Evolutionary conservation across 176 grass and related monocot genomes (phyloP).

Genomic region (Raddia distichophylla): DNA sequence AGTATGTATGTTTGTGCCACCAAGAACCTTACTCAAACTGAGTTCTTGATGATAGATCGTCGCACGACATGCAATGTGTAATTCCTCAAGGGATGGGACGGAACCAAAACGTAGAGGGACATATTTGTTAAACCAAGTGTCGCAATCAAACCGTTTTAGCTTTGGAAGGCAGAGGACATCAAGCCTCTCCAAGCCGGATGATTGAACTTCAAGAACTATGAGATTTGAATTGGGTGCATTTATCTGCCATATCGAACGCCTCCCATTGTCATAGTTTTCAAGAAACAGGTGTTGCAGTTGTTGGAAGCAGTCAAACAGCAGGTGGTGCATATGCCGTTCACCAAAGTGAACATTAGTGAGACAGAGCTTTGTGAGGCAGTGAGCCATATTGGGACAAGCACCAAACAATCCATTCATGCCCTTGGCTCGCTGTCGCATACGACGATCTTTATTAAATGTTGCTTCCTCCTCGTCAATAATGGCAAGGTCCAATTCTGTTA

Average conservation of each 20-base stretch:
- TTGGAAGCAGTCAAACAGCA: neutral
- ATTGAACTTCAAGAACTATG: neutral
- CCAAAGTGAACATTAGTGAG: neutral
- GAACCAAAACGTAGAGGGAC: constrained; percentile 12
- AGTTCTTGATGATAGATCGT: neutral
- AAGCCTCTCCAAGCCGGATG: neutral
- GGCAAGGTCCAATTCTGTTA: neutral
- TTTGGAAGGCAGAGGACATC: constrained; percentile 28
- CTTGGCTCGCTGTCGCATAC: neutral
- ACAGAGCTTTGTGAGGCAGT: neutral
- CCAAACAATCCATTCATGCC: neutral
- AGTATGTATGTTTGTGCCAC: neutral
- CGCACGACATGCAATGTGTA: neutral
- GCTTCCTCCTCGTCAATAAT: neutral
- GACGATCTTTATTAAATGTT: neutral
- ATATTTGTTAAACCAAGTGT: neutral
- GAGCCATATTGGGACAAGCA: neutral
- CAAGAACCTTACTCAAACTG: constrained; percentile 25
- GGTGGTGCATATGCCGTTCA: neutral
- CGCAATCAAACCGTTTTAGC: neutral
- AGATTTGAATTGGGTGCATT: constrained; percentile 28
- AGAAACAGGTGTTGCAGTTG: constrained; percentile 11
- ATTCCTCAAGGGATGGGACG: constrained; percentile 15
- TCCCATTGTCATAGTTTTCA: neutral
- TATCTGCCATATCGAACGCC: neutral